A percentile compares a stretch with the other conserved stretches of the same genome.
Conservation (phyloP, 2,329 filamentous ascomycete genomes). For the Talaromyces pinophilus region DNA sequence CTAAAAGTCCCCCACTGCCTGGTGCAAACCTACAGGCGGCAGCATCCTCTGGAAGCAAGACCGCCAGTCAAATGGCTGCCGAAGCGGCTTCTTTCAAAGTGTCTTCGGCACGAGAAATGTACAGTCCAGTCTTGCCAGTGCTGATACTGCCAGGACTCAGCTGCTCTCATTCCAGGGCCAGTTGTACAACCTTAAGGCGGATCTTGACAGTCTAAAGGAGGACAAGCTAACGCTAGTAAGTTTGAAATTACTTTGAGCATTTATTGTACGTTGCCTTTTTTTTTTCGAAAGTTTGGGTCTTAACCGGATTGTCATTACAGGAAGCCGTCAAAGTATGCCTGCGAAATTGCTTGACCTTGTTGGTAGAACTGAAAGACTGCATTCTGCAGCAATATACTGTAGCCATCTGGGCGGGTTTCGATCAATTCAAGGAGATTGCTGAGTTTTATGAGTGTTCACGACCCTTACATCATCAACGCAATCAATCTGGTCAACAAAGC, state of each 20-base stretch:
- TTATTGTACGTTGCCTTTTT: neutral
- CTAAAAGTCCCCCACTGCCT: neutral
- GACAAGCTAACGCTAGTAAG: neutral
- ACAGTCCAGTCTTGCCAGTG: neutral
- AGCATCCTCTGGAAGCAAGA: neutral
- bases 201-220: neutral
- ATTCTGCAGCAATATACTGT: neutral
- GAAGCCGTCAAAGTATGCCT: neutral
- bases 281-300: neutral
- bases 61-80: neutral
- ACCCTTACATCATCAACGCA: neutral
- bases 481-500: neutral
- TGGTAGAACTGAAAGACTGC: neutral
- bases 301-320: neutral
- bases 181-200: neutral
- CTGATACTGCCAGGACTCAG: neutral
- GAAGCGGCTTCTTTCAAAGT: neutral
- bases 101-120: neutral
- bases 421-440: neutral
- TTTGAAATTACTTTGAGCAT: neutral
- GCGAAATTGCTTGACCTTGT: neutral
- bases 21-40: neutral
- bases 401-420: neutral
- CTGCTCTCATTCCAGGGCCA: neutral
- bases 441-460: neutral